Conservation (phyloP, 2,329 filamentous ascomycete genomes). For the Cadophora malorum region DNA sequence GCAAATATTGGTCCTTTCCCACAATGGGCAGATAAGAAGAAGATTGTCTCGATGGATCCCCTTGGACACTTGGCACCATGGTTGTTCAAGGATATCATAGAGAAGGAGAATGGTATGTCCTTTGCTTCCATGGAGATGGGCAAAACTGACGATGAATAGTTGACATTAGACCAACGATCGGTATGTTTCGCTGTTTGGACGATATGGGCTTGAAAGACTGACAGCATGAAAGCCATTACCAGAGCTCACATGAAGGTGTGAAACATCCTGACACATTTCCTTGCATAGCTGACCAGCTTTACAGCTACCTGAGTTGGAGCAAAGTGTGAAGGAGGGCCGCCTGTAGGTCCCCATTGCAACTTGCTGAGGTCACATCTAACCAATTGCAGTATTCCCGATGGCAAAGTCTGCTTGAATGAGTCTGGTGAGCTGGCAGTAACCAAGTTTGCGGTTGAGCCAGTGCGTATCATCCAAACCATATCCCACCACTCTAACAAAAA, state of each 20-base stretch:
- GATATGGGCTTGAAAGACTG: slow-evolving; percentile 24
- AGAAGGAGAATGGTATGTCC: slow-evolving; percentile 69
- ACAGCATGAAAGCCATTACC: slow-evolving; percentile 43
- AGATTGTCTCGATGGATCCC: slow-evolving; percentile 98
- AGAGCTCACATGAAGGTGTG: slow-evolving; percentile 47
- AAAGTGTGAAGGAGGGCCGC: slow-evolving; percentile 81
- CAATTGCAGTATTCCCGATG: slow-evolving; percentile 59
- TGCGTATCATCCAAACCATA: slow-evolving; percentile 72
- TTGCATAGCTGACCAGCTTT: slow-evolving; percentile 9
- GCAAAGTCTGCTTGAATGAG: slow-evolving; percentile 87
- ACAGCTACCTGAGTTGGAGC: slow-evolving; percentile 85
- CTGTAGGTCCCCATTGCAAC: slow-evolving; percentile 55
- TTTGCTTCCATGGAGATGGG: neutral
- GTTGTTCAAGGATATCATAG: slow-evolving; percentile 80
- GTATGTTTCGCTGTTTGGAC: slow-evolving; percentile 30
- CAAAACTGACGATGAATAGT: slow-evolving; percentile 40
- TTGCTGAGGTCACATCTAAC: slow-evolving; percentile 25
- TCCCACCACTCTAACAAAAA: slow-evolving; percentile 52
- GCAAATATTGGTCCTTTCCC: slow-evolving; percentile 86
- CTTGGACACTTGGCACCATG: slow-evolving; percentile 86
- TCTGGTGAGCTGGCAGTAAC: slow-evolving; percentile 89
- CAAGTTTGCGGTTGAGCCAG: slow-evolving; percentile 98
- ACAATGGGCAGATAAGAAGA: slow-evolving; percentile 87
- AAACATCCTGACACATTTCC: neutral
- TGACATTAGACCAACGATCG: slow-evolving; percentile 47